phyloP scores from a whole-genome alignment of 2,329 filamentous ascomycete species.

The Hypoxylon sp. region DNA sequence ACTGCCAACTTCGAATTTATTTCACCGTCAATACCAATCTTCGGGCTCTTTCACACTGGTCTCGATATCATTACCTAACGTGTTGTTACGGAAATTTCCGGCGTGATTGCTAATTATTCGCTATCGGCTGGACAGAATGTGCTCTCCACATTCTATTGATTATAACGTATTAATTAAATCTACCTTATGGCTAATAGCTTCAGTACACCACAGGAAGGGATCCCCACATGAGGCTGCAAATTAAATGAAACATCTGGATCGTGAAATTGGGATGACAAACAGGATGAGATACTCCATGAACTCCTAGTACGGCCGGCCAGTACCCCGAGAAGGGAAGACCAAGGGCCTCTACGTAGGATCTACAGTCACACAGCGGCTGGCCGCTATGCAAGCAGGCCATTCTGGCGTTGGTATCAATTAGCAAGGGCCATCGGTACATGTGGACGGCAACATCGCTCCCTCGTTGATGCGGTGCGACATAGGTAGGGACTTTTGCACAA shows the following conservation, averaged over 20 bases:
- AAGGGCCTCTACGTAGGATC: slow-evolving; percentile 33
- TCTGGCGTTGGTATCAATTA: slow-evolving; percentile 19
- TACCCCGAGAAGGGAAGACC: slow-evolving; percentile 39
- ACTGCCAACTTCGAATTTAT: slow-evolving; percentile 1
- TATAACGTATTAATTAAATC: neutral
- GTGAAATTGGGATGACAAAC: slow-evolving; percentile 40
- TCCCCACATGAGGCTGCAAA: slow-evolving; percentile 43
- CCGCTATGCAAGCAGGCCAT: slow-evolving; percentile 24
- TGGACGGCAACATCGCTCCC: slow-evolving; percentile 29
- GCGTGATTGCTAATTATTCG: slow-evolving; percentile 10
- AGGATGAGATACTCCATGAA: slow-evolving; percentile 31
- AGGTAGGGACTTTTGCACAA: slow-evolving; percentile 4
- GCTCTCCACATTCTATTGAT: neutral
- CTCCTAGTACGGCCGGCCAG: slow-evolving; percentile 46
- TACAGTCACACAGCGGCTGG: slow-evolving; percentile 42
- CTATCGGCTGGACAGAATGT: slow-evolving; percentile 4
- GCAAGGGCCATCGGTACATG: slow-evolving; percentile 14
- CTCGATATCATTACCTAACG: neutral
- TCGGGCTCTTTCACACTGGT: slow-evolving; percentile 1
- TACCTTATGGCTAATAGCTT: slow-evolving; percentile 1
- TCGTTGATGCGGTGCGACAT: slow-evolving; percentile 32
- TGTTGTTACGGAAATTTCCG: slow-evolving; percentile 12
- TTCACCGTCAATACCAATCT: slow-evolving; percentile 6
- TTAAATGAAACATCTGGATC: slow-evolving; percentile 38
- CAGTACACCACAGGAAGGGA: slow-evolving; percentile 14